These are phyloP conservation scores for Letharia lupina DNA, from an alignment of 495 filamentous ascomycete species.

Conservation along the genomic window DNA sequence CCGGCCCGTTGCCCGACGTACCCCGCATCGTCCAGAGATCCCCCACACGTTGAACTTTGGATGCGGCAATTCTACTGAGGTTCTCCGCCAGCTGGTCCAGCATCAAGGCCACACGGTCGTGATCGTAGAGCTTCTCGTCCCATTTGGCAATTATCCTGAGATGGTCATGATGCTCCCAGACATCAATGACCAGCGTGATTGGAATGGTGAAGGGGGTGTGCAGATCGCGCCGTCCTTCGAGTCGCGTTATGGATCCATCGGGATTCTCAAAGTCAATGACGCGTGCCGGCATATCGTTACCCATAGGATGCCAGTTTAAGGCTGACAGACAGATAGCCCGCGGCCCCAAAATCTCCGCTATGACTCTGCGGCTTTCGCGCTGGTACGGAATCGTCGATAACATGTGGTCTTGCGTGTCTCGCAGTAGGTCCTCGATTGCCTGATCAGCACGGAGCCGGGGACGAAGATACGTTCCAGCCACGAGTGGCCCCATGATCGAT, in stretches of 20 bases:
- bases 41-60: background rate
- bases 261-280: constrained; percentile 7
- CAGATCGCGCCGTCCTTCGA: constrained; percentile 4
- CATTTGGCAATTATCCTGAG: background rate
- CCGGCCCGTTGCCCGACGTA: background rate
- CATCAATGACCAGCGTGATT: background rate
- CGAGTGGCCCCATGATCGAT: constrained; percentile 2
- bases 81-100: background rate
- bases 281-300: constrained; percentile 5
- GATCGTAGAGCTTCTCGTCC: constrained; percentile 1
- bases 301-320: constrained; percentile 3
- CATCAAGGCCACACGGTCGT: background rate
- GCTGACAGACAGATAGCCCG: background rate
- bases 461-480: background rate
- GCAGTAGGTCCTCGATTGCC: background rate
- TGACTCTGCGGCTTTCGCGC: background rate
- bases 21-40: background rate
- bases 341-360: background rate
- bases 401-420: background rate
- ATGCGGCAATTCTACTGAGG: background rate
- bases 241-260: constrained; percentile 1
- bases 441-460: background rate
- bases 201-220: background rate
- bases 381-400: background rate
- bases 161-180: constrained; percentile 6